phyloP scores from a whole-genome alignment of 306 rosid species.

The Prunus mume region DNA sequence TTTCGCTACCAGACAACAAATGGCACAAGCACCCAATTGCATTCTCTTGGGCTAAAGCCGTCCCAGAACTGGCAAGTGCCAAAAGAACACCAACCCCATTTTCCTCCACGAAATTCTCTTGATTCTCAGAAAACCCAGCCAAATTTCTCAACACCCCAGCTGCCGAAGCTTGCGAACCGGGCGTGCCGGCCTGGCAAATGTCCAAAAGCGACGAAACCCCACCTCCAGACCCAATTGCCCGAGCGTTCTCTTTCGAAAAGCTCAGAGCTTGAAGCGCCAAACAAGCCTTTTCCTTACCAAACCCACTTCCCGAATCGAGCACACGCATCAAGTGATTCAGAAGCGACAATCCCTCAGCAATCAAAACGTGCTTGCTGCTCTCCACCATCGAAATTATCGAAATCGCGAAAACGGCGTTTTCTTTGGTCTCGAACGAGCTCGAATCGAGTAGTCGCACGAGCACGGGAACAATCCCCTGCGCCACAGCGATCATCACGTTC shows the following conservation, averaged over 20 bases:
- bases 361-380: constrained; percentile 50
- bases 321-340: constrained; percentile 69
- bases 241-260: constrained; percentile 66
- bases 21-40: constrained; percentile 72
- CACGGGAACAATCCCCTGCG: constrained; percentile 86
- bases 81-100: constrained; percentile 61
- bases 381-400: constrained; percentile 71
- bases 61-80: constrained; percentile 67
- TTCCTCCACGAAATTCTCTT: constrained; percentile 69
- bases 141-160: constrained; percentile 78
- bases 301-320: constrained; percentile 77
- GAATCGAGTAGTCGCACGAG: constrained; percentile 74
- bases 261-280: constrained; percentile 67
- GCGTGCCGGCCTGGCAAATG: constrained; percentile 84
- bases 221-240: constrained; percentile 82
- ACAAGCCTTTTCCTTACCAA: constrained; percentile 73
- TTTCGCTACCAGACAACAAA: constrained; percentile 57
- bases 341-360: constrained; percentile 74
- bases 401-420: constrained; percentile 70
- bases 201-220: constrained; percentile 85
- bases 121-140: constrained; percentile 52
- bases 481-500: constrained; percentile 85
- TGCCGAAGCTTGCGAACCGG: constrained; percentile 80
- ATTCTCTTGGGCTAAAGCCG: constrained; percentile 66
- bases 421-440: constrained; percentile 48